These are phyloP conservation scores for Colletotrichum gloeosporioides DNA, from an alignment of 2,329 filamentous ascomycete species.

Conservation along the genomic window DNA sequence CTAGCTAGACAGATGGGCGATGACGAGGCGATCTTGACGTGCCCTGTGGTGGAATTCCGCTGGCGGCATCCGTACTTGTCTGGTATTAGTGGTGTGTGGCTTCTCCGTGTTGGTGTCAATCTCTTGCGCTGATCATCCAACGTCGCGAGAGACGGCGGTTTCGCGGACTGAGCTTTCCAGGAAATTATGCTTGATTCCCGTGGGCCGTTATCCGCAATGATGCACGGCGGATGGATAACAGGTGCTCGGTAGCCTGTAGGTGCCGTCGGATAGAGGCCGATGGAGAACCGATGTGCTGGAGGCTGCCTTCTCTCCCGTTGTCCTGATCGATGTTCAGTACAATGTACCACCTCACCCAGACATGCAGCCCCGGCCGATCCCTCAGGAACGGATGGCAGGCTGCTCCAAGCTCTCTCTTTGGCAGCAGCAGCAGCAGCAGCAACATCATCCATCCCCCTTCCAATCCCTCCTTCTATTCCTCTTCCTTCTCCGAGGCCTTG, in stretches of 20 bases:
- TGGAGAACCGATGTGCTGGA: not conserved
- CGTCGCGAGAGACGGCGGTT: not conserved
- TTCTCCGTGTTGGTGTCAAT: not conserved
- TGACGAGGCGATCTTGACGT: not conserved
- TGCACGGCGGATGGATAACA: not conserved
- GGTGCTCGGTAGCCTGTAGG: not conserved
- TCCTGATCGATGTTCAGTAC: not conserved
- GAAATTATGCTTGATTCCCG: conserved; percentile 3
- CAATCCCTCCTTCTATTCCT: not conserved
- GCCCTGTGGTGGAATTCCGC: conserved; percentile 1
- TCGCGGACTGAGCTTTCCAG: not conserved
- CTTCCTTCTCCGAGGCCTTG: not conserved
- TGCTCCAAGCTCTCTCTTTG: not conserved
- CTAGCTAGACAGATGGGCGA: not conserved
- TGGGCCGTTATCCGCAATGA: not conserved
- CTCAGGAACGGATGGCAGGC: not conserved
- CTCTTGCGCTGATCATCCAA: not conserved
- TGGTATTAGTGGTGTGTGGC: not conserved
- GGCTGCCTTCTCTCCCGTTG: not conserved
- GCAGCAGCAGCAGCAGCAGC: too few species aligned
- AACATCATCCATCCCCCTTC: not conserved
- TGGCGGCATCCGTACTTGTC: not conserved
- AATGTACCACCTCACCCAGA: not conserved
- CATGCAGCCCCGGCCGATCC: not conserved
- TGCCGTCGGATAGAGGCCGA: not conserved